Percentiles rank a stretch among this genome's conserved stretches.
These are phyloP conservation scores for Rhizopus arrhizus DNA, from an alignment of 371 early-diverging fungal species.

Conservation along the genomic window DNA sequence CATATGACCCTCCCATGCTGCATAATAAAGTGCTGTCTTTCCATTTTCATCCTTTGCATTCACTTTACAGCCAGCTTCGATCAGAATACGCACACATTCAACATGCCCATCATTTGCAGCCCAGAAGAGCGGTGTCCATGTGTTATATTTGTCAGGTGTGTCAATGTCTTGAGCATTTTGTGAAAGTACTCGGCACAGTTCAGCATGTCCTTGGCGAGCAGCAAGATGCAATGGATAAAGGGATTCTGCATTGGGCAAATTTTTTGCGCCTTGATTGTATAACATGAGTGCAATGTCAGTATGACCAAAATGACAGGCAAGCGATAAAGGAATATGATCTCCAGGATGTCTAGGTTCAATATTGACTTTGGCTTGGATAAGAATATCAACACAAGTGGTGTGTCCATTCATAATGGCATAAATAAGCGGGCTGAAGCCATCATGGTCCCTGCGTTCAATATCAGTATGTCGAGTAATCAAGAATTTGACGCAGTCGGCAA, in stretches of 20 bases:
- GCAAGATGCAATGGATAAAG: slow-evolving; percentile 88
- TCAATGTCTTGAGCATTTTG: slow-evolving; percentile 75
- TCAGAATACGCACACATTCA: slow-evolving; percentile 76
- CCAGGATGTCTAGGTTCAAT: slow-evolving; percentile 66
- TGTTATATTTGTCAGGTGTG: slow-evolving; percentile 82
- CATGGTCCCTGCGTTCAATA: slow-evolving; percentile 78
- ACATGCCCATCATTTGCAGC: slow-evolving; percentile 90
- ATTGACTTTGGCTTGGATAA: slow-evolving; percentile 67
- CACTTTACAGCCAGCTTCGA: slow-evolving; percentile 80
- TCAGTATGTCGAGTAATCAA: slow-evolving; percentile 65
- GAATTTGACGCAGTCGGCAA: slow-evolving; percentile 67
- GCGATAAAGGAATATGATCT: slow-evolving; percentile 71
- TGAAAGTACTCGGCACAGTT: slow-evolving; percentile 73
- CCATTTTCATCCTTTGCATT: slow-evolving; percentile 82
- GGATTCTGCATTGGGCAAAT: slow-evolving; percentile 72
- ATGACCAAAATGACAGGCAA: slow-evolving; percentile 92
- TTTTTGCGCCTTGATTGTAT: slow-evolving; percentile 71
- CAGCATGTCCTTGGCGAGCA: slow-evolving; percentile 83
- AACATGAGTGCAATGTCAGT: slow-evolving; percentile 81
- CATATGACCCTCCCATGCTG: slow-evolving; percentile 91
- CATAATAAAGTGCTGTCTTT: slow-evolving; percentile 87
- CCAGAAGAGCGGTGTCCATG: slow-evolving; percentile 96
- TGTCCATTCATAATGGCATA: slow-evolving; percentile 87
- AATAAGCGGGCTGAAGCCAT: slow-evolving; percentile 84
- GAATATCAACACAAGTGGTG: slow-evolving; percentile 68